A percentile compares a stretch with the other conserved stretches of the same genome.
phyloP scores from a whole-genome alignment of 169 alveolate species.

The Plasmodium coatneyi region DNA sequence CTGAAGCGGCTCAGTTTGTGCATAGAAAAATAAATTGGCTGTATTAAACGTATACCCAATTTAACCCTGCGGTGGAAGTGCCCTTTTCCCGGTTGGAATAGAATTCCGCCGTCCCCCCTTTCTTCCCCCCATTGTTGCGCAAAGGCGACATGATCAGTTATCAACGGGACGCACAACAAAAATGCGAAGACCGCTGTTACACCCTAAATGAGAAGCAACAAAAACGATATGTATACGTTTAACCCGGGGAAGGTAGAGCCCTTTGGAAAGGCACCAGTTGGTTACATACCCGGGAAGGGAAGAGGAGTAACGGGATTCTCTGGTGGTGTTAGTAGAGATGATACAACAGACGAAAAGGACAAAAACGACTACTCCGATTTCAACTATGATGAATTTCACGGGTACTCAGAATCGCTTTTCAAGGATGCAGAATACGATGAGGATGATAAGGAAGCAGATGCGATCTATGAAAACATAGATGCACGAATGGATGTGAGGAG shows the following conservation, averaged over 20 bases:
- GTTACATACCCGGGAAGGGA: conserved; percentile 96
- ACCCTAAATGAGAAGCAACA: background rate
- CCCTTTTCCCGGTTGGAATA: background rate
- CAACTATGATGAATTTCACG: conserved; percentile 94
- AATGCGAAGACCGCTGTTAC: background rate
- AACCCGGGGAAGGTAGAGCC: conserved; percentile 32
- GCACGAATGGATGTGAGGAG: conserved; percentile 93
- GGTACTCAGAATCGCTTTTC: conserved; percentile 91
- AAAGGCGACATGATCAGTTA: background rate
- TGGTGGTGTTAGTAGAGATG: conserved; percentile 98
- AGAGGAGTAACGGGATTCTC: conserved; percentile 98
- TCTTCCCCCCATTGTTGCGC: background rate
- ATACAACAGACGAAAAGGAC: conserved; percentile 86
- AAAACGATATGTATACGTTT: conserved; percentile 17
- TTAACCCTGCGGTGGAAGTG: background rate
- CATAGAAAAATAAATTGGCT: too few relatives aligned
- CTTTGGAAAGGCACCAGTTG: conserved; percentile 97
- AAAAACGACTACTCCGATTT: conserved; percentile 91
- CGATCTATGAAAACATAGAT: conserved; percentile 92
- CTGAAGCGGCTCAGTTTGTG: background rate
- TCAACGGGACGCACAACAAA: background rate
- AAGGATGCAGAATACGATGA: conserved; percentile 92
- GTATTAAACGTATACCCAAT: background rate
- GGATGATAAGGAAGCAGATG: conserved; percentile 95
- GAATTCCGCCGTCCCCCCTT: background rate